A percentile compares a stretch with the other conserved stretches of the same genome.
Evolutionary conservation across 176 grass and related monocot genomes (phyloP).

Genomic region (barley (Hordeum vulgare)): DNA sequence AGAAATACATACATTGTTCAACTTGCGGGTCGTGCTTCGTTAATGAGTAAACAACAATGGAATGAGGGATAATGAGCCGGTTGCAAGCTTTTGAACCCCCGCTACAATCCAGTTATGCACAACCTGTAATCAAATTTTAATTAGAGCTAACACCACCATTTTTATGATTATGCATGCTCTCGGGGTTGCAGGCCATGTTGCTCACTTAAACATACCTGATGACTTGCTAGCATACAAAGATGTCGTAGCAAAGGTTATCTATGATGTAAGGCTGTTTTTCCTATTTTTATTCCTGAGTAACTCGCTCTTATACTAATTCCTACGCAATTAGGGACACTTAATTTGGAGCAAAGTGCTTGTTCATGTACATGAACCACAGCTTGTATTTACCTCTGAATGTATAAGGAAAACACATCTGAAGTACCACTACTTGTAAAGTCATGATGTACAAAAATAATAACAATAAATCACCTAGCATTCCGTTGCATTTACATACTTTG

Average conservation of each 20-base stretch:
- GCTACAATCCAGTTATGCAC: no score
- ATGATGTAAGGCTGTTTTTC: slow-evolving; percentile 64
- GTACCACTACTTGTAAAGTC: background rate
- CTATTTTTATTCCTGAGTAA: slow-evolving; percentile 5
- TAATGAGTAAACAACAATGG: no score
- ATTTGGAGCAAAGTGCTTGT: background rate
- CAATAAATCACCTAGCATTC: background rate
- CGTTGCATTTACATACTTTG: background rate
- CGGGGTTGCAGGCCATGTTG: slow-evolving; percentile 95
- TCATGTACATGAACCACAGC: background rate
- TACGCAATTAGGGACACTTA: background rate
- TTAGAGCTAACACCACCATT: no score
- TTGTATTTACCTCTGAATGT: background rate
- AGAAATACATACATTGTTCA: no score
- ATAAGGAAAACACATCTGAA: background rate
- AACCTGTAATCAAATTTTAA: no score
- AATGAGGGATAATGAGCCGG: no score
- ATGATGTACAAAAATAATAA: background rate
- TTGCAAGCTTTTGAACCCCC: no score
- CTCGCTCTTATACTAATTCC: background rate
- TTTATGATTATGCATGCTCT: no score
- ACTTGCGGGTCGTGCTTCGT: no score
- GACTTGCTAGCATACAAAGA: slow-evolving; percentile 77
- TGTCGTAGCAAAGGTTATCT: slow-evolving; percentile 85
- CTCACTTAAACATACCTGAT: slow-evolving; percentile 90